Evolutionary conservation across 176 grass and related monocot genomes (phyloP), one percentile per base, ranked within the genome.

Genomic region (Hyparrhenia diplandra): DNA sequence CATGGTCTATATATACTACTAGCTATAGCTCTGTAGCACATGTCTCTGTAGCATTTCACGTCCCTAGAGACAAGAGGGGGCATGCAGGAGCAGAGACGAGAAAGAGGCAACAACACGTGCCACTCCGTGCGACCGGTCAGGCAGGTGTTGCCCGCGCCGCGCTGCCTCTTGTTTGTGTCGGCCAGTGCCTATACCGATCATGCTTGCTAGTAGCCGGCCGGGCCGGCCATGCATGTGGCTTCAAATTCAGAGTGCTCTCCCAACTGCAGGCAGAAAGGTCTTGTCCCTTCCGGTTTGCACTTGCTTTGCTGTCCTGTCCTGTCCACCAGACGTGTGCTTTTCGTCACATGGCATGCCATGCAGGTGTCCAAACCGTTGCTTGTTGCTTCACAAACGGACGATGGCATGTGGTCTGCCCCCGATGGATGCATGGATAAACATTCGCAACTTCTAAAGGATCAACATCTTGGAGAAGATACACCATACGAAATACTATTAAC

Each of bases 191-290:
- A 41, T n/a, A n/a, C n/a, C n/a, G n/a, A n/a, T n/a, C n/a, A n/a
- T n/a, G n/a, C n/a, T n/a, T n/a, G n/a, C n/a, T n/a, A n/a, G n/a
- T n/a, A n/a, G 54, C 8, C 31, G 4, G 54, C 54, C 67, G 28
- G 34, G 67, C 39, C 40, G 45, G 20, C 63, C 64, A 6, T 5
- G 9, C 61, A 71, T 85, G 75, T 79, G 75, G 13, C 7, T n/a
- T n/a, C 10, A 7, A 21, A 51, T 13, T 35, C 45, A 40, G 13
- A 8, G 13, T 80, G 69, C 71, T 43, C 71, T 71, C 64, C 71
- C 77, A 85, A 43, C 82, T 8, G 64, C 54, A 64, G 29, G 77
- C 77, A 85, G 30, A 42, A 80, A 80, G 54, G 40, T n/a, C 5
- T 25, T 24, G 72, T 69, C 59, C 16, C 46, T 25, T 40, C 25